phyloP scores from a whole-genome alignment of 169 alveolate genomes.

The Plasmodium falciparum region DNA sequence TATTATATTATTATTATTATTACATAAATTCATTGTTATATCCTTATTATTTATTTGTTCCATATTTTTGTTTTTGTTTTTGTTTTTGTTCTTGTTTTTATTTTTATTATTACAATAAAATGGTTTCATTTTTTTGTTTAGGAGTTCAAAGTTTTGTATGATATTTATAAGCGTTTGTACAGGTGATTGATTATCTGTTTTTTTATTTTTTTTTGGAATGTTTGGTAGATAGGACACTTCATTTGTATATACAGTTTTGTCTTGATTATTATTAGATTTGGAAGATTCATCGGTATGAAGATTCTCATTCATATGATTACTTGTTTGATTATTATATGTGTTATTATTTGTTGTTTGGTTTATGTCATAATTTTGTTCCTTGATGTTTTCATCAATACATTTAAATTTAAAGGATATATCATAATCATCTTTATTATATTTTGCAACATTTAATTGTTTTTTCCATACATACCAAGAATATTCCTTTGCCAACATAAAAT shows the following conservation, averaged over 20 bases:
- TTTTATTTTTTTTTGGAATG: not conserved
- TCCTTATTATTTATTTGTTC: not conserved
- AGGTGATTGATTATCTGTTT: conserved; percentile 22
- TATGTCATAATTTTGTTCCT: not conserved
- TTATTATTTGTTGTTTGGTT: not conserved
- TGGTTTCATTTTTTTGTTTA: conserved; percentile 41
- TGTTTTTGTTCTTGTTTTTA: too few species aligned
- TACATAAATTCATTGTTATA: not conserved
- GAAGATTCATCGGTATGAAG: too few species aligned
- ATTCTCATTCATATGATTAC: not conserved
- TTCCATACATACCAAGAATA: conserved; percentile 65
- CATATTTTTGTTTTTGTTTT: conserved; percentile 19
- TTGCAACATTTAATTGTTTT: conserved; percentile 19
- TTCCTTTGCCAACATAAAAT: conserved; percentile 5
- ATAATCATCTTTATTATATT: not conserved
- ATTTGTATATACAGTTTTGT: not conserved
- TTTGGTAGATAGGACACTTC: not conserved
- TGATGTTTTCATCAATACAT: not conserved
- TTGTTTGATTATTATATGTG: not conserved
- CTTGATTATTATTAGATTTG: not conserved
- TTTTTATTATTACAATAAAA: conserved; percentile 22
- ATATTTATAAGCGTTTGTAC: conserved; percentile 13
- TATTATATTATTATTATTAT: not conserved
- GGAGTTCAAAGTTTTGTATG: conserved; percentile 20
- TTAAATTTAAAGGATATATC: conserved; percentile 24